Conservation (phyloP, 2,329 filamentous ascomycete genomes). For the Didymella exigua region DNA sequence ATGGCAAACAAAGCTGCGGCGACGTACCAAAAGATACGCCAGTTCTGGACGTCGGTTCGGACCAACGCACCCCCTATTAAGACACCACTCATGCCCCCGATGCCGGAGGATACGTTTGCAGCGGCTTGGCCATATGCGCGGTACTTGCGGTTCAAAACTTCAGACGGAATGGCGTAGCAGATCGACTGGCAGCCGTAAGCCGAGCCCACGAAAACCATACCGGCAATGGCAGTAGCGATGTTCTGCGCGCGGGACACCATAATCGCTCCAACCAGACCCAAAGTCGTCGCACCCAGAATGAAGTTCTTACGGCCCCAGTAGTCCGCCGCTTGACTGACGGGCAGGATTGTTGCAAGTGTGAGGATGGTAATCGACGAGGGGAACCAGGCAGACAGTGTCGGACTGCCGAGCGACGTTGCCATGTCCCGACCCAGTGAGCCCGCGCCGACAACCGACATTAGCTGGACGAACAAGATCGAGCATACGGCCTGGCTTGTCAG, state of each 20-base stretch:
- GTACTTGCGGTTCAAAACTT: neutral
- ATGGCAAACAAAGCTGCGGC: neutral
- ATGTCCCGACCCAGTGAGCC: neutral
- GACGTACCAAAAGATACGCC: neutral
- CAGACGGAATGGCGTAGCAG: neutral
- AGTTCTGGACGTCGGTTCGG: neutral
- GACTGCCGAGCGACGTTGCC: neutral
- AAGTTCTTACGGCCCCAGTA: slow-evolving; percentile 1
- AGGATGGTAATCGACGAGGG: neutral
- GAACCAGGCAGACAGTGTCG: neutral
- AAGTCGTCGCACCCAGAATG: neutral
- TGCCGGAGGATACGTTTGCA: neutral
- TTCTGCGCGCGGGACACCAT: neutral
- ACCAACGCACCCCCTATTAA: neutral
- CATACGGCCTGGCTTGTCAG: neutral
- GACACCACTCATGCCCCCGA: neutral
- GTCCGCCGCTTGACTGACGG: neutral
- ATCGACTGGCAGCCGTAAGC: neutral
- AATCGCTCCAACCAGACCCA: neutral
- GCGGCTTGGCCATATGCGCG: neutral
- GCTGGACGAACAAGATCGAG: neutral
- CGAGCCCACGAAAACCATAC: neutral
- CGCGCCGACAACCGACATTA: neutral
- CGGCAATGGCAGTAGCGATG: neutral
- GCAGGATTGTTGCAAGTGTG: neutral